Evolutionary conservation across 1,139 yeast genomes (phyloP).

Genomic region (Diutina siamensis): DNA sequence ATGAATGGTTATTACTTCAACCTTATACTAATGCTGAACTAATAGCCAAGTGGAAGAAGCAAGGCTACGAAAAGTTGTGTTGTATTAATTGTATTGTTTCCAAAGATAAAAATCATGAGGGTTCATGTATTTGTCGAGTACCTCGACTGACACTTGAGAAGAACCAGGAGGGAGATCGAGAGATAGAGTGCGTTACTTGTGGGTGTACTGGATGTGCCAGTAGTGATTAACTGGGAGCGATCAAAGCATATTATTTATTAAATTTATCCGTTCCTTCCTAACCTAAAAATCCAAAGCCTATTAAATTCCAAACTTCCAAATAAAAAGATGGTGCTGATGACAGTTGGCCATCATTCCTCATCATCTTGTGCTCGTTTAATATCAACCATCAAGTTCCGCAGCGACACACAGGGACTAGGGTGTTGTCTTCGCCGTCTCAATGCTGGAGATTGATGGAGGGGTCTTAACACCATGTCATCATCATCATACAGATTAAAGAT

Average conservation of each 20-base stretch:
- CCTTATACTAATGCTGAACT: conserved; percentile 57
- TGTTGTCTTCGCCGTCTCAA: background rate
- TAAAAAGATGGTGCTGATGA: background rate
- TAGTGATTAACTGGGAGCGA: conserved; percentile 34
- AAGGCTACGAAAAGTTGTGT: conserved; percentile 81
- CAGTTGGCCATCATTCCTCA: background rate
- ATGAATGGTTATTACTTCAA: conserved; percentile 64
- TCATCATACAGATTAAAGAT: conserved; percentile 34
- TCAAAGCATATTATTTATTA: background rate
- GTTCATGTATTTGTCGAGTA: conserved; percentile 77
- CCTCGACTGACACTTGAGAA: conserved; percentile 38
- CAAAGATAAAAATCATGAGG: conserved; percentile 51
- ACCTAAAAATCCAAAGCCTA: background rate
- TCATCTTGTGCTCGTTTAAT: conserved; percentile 4
- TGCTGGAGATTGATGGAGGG: conserved; percentile 3
- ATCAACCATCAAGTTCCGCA: conserved; percentile 2
- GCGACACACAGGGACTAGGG: background rate
- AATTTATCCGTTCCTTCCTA: background rate
- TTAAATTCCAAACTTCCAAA: background rate
- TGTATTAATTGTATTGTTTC: conserved; percentile 70
- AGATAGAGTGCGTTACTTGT: conserved; percentile 62
- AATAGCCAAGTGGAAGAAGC: conserved; percentile 86
- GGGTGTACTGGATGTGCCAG: conserved; percentile 88
- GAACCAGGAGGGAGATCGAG: conserved; percentile 21
- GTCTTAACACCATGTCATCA: conserved; percentile 43